A percentile compares a stretch with the other conserved stretches of the same genome.
Evolutionary conservation across 352 stramenopile species (phyloP).

Genomic region (Phytophthora hybrid): DNA sequence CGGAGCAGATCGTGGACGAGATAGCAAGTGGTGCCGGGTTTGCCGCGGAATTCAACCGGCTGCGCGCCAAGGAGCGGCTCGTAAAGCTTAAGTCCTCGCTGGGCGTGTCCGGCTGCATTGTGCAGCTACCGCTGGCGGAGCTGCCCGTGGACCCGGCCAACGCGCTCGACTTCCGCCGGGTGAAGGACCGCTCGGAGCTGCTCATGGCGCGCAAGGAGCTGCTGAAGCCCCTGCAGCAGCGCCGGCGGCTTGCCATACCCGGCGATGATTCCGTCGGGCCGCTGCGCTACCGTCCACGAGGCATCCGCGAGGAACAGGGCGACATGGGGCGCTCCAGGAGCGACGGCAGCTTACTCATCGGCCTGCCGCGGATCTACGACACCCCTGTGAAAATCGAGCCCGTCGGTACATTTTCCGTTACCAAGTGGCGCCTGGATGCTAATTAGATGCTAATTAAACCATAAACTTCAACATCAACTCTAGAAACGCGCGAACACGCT

Average conservation of each 20-base stretch:
- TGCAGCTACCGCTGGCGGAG: constrained; percentile 42
- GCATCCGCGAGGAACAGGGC: constrained; percentile 36
- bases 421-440: constrained; percentile 44
- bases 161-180: constrained; percentile 54
- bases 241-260: constrained; percentile 11
- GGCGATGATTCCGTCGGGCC: constrained; percentile 5
- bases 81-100: constrained; percentile 68
- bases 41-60: not conserved
- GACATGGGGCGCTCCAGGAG: constrained; percentile 36
- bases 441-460: constrained; percentile 1
- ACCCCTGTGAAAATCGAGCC: constrained; percentile 45
- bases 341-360: constrained; percentile 38
- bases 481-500: no score
- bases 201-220: constrained; percentile 57
- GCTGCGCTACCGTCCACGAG: constrained; percentile 23
- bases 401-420: constrained; percentile 49
- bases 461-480: not conserved
- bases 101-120: constrained; percentile 63
- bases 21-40: not conserved
- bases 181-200: constrained; percentile 61
- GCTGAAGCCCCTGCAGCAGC: constrained; percentile 58
- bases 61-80: constrained; percentile 26
- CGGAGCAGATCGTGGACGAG: constrained; percentile 1
- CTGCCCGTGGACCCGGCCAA: constrained; percentile 46
- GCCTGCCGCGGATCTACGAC: constrained; percentile 48